Evolutionary conservation across 148 eudicot genomes (phyloP).

Genomic region (Nyssa sinensis): DNA sequence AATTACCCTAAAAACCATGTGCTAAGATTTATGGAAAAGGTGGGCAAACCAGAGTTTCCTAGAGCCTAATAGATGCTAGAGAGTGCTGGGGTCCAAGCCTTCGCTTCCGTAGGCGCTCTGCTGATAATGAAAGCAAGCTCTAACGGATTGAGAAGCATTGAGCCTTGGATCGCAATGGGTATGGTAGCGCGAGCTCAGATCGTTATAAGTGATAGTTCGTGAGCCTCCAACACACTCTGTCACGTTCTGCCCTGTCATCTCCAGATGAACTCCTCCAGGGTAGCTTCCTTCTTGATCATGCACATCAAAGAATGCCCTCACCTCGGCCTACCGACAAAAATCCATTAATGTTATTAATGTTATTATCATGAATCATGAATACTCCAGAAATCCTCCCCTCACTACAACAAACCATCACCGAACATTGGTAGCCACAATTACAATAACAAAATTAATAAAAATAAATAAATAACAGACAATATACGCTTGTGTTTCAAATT

Average conservation of each 20-base stretch:
- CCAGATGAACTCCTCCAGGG: conserved; percentile 79
- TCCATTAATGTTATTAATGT: no score
- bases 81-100: conserved; percentile 40
- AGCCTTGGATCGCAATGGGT: conserved; percentile 85
- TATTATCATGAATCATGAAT: no score
- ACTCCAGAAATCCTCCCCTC: neutral
- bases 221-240: conserved; percentile 83
- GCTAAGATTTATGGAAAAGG: neutral
- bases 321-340: conserved; percentile 44
- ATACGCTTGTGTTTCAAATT: neutral
- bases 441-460: neutral
- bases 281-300: conserved; percentile 93
- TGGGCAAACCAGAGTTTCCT: neutral
- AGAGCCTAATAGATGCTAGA: conserved; percentile 12
- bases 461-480: no score
- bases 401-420: neutral
- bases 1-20: neutral
- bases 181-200: conserved; percentile 77
- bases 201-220: conserved; percentile 72
- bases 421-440: no score
- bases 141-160: conserved; percentile 73
- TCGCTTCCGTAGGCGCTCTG: conserved; percentile 73
- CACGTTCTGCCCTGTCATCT: conserved; percentile 85
- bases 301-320: conserved; percentile 75
- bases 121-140: conserved; percentile 77